Base-by-base conservation (phyloP, 2,329 filamentous ascomycete species). In the Diaporthe batatas region DNA sequence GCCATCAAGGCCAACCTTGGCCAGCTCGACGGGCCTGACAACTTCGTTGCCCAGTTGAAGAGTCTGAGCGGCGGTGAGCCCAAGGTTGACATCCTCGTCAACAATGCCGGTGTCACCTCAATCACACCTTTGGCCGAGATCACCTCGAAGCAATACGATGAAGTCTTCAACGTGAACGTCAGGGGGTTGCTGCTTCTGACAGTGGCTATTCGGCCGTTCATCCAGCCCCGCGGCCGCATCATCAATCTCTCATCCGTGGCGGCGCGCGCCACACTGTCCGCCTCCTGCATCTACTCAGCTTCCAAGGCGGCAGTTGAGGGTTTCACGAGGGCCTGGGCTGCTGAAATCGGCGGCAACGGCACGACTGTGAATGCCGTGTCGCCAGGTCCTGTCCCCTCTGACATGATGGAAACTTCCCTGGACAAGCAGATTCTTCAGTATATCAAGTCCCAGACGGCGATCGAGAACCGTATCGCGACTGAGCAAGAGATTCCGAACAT, bases 361-460 rank as follows among this genome's bases (percentile, higher is more conserved):
- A 88, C 88, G 72, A 91, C 90, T 0, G 90, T 90, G 34, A 92
- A 92, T 75, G 83, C 85, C 0, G 86, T 92, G 2, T 86, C 86
- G 23, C 89, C 90, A 0, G 90, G 90, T 0, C 89, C 90, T 0
- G 87, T 90, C 5, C 80, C 86, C 79, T 90, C 85, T 42, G 89
- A 90, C 8, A 68, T 68, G 65, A 2, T 68, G 16, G 49, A 68
- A 1, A 6, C 11, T 6, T 1, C 18, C 5, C 85, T 92, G 85
- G 77, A 91, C 32, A 85, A 86, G 18, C 82, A 86, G 16, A 86
- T 90, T 14, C 85, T 86, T 0, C 77, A 81, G 68, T 83, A 85
- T 0, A 80, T 89, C 16, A 80, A 88, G 3, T 82, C 86, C 36
- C 79, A 80, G 23, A 92, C 89, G 12, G 84, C 87, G 0, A 81